Evolutionary conservation across 202 grass and related monocot species (phyloP).

Genomic region (Eragrostis tef): DNA sequence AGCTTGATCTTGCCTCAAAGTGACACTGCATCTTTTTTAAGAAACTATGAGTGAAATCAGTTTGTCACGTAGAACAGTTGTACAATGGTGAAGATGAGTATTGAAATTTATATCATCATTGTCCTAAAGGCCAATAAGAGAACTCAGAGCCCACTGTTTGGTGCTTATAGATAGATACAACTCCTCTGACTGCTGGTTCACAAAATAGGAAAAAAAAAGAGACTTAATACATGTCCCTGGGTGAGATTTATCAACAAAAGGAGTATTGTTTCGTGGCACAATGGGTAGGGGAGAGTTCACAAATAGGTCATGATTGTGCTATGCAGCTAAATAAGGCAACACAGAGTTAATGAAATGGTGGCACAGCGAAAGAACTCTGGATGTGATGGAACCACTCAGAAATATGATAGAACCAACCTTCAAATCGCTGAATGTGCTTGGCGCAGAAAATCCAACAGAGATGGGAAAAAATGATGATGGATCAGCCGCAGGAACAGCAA

Average conservation of each 20-base stretch:
- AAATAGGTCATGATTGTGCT: not conserved
- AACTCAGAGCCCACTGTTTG: not conserved
- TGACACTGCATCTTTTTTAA: not conserved
- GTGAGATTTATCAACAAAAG: not conserved
- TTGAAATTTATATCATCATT: not conserved
- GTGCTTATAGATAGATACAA: not conserved
- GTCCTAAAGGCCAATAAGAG: not conserved
- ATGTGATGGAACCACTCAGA: not conserved
- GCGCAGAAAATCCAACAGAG: slow-evolving; percentile 69
- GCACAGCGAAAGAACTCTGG: not conserved
- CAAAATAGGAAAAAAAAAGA: not conserved
- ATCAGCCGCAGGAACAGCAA: slow-evolving; percentile 79
- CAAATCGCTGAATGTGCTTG: slow-evolving; percentile 71
- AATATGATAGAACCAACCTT: slow-evolving; percentile 65
- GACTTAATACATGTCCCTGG: not conserved
- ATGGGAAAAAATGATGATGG: slow-evolving; percentile 83
- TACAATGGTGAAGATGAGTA: not conserved
- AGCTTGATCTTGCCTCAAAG: not conserved
- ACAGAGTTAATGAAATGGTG: not conserved
- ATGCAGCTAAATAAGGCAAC: not conserved
- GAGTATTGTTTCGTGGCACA: not conserved
- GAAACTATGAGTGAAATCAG: not conserved
- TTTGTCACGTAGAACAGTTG: not conserved
- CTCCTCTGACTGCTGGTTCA: not conserved
- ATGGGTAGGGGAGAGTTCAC: not conserved